Conservation (phyloP, 2,329 filamentous ascomycete species). For the Arthrobotrys conoides region DNA sequence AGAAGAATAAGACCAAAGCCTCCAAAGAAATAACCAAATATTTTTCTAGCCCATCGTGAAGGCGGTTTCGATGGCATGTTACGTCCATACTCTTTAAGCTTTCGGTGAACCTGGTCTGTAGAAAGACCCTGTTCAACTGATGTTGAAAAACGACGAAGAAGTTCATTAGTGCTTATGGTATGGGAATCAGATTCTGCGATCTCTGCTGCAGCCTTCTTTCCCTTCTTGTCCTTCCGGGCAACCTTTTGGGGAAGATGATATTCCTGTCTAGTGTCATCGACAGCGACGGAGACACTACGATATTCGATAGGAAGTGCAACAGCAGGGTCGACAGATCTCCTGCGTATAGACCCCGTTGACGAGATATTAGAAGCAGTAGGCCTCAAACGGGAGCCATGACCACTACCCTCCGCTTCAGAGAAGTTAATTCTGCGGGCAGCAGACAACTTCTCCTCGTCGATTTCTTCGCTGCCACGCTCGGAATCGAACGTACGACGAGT, state of each 20-base stretch:
- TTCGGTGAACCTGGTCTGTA: constrained; percentile 37
- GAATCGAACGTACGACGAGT: constrained; percentile 54
- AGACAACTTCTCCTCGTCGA: constrained; percentile 55
- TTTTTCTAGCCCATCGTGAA: constrained; percentile 73
- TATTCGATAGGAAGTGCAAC: constrained; percentile 54
- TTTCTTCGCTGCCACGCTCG: constrained; percentile 46
- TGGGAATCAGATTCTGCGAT: constrained; percentile 55
- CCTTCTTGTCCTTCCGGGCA: constrained; percentile 43
- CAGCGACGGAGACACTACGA: constrained; percentile 49
- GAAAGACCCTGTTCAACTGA: constrained; percentile 53
- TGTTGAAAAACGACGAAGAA: constrained; percentile 51
- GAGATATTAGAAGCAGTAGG: constrained; percentile 30
- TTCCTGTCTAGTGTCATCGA: constrained; percentile 43
- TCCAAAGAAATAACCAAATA: constrained; percentile 80
- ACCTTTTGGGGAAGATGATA: constrained; percentile 31
- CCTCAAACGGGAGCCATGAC: constrained; percentile 29
- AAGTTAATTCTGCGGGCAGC: constrained; percentile 48
- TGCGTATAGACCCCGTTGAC: constrained; percentile 42
- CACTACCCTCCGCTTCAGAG: constrained; percentile 23
- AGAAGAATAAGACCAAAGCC: constrained; percentile 82
- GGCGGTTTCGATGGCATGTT: constrained; percentile 78
- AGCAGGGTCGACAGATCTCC: constrained; percentile 48
- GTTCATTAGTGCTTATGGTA: constrained; percentile 48
- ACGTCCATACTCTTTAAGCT: constrained; percentile 73
- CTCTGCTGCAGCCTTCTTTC: constrained; percentile 49